phyloP scores from a whole-genome alignment of 495 filamentous ascomycete genomes.

The Neurospora sp. region DNA sequence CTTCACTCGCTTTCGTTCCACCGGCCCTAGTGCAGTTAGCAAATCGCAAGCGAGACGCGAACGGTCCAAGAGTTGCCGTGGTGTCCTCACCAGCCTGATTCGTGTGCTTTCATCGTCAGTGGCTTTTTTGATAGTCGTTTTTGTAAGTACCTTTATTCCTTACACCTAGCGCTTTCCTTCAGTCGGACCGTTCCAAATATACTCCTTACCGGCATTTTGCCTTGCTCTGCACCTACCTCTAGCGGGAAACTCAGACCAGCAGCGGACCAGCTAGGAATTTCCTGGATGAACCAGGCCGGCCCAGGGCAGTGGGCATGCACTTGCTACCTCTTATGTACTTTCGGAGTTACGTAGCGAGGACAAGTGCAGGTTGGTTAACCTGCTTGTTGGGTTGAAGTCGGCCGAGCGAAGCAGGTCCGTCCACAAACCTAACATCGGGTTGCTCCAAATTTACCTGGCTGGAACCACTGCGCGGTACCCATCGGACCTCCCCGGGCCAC shows the following conservation, averaged over 20 bases:
- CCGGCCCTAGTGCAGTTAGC: not conserved
- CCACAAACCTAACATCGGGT: not conserved
- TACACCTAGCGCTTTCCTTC: not conserved
- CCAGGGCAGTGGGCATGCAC: not conserved
- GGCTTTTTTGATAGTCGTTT: slow-evolving; percentile 31
- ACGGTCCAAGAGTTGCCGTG: not conserved
- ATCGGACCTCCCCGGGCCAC: not conserved
- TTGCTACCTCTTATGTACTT: not conserved
- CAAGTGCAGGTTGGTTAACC: not conserved
- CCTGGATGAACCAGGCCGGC: not conserved
- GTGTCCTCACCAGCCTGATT: slow-evolving; percentile 11
- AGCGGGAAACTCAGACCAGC: not conserved
- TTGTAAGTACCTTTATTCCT: slow-evolving; percentile 33
- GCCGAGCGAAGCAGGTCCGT: not conserved
- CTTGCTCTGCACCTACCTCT: not conserved
- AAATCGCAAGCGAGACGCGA: not conserved
- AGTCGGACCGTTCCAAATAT: not conserved
- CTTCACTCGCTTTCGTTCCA: not conserved
- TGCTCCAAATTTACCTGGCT: not conserved
- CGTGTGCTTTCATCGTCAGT: slow-evolving; percentile 27
- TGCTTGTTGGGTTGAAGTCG: not conserved
- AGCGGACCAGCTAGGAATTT: not conserved
- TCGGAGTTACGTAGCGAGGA: not conserved
- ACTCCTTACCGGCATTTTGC: not conserved
- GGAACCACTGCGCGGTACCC: not conserved